Evolutionary conservation across 2,329 filamentous ascomycete species (phyloP).

Genomic region (Cordyceps javanica): DNA sequence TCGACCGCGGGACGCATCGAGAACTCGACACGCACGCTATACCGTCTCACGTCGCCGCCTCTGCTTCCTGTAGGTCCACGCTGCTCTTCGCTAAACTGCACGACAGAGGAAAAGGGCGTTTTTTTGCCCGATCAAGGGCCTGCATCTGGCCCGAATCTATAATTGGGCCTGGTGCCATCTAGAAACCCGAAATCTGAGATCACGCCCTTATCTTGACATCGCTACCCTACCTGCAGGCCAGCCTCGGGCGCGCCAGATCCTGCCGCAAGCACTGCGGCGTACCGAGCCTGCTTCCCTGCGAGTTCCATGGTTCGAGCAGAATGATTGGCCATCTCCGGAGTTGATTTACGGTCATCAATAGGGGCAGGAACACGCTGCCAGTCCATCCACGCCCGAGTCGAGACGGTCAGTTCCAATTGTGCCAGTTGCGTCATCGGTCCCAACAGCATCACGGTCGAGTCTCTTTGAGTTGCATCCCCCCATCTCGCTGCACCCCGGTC

Average conservation of each 20-base stretch:
- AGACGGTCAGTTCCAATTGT: too few relatives aligned
- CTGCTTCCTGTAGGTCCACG: background rate
- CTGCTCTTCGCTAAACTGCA: background rate
- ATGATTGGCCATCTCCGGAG: too few relatives aligned
- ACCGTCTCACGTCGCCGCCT: background rate
- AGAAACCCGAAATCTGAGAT: too few relatives aligned
- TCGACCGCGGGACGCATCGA: background rate
- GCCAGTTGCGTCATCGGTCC: background rate
- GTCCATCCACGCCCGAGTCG: too few relatives aligned
- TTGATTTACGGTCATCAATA: too few relatives aligned
- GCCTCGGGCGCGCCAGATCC: too few relatives aligned
- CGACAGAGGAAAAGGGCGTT: background rate
- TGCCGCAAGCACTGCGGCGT: too few relatives aligned
- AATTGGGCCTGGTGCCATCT: background rate
- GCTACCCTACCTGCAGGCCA: background rate
- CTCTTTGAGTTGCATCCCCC: background rate
- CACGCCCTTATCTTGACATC: background rate
- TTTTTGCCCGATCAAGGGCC: background rate
- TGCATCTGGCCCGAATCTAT: background rate
- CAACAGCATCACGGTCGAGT: background rate
- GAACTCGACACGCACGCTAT: background rate
- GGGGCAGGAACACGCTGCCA: background rate
- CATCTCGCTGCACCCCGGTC: background rate
- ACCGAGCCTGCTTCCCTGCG: too few relatives aligned
- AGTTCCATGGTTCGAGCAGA: too few relatives aligned